Evolutionary conservation across 2,329 filamentous ascomycete species (phyloP), one percentile per base, ranked within the genome.

Genomic region (Trichoderma afroharzianum): DNA sequence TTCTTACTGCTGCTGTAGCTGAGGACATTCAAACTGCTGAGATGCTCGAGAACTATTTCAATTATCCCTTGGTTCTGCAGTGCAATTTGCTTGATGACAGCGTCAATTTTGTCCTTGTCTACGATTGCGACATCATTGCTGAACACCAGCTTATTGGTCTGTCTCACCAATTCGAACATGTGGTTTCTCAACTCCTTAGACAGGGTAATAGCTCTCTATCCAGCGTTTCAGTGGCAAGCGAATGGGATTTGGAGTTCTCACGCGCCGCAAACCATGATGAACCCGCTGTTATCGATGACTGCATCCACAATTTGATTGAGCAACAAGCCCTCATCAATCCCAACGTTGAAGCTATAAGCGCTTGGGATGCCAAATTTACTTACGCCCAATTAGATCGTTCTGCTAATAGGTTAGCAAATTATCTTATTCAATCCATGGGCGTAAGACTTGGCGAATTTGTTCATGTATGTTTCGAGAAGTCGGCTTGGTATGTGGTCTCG

Each of bases 31-130:
- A 21, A 21, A 24, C 57, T 6, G 70, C 57, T 30, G 70, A 68
- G n/a, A 57, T 68, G 26, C n/a, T 70, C 7, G 71, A 72, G 5
- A 58, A 64, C 9, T 72, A 71, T n/a, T 73, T 73, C 15, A 74
- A 67, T 26, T 70, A 64, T 36, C 71, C 71, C 2, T 36, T 72
- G 4, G 61, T 74, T 26, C 6, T 71, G 24, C 71, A 72, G 28
- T 59, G 62, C 3, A 33, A 72, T 5, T 14, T 72, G 4, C 47
- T 70, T 18, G 66, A 72, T 14, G 58, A 70, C 21, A 14, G n/a
- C 21, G 55, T 32, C 28, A 26, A 61, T 18, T 39, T 59, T 63
- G 58, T 68, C n/a, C 39, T 73, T 4, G 47, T 72, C 18, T 73
- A 71, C 28, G 66, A 73, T 36, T n/a, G n/a, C 7, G 59, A 55